Percentiles rank a stretch among this genome's conserved stretches.
These are phyloP conservation scores for Asterophora parasitica DNA, from an alignment of 768 basidiomycete genomes.

Conservation along the genomic window DNA sequence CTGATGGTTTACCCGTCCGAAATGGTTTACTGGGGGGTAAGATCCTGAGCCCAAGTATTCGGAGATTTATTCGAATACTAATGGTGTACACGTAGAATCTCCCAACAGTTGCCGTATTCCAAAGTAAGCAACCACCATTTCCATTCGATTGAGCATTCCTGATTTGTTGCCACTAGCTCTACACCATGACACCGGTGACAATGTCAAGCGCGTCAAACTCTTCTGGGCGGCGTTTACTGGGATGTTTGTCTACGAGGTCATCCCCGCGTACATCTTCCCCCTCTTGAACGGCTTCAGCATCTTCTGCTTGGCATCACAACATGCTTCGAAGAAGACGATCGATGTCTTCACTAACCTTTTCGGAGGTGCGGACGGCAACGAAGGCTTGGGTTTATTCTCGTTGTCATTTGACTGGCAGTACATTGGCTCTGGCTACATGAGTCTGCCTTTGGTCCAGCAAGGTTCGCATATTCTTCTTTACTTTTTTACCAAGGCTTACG, in stretches of 20 bases:
- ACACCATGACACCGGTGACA: constrained; percentile 41
- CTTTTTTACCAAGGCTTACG: neutral
- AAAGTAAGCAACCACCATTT: constrained; percentile 30
- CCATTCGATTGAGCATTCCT: neutral
- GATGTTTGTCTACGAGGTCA: constrained; percentile 50
- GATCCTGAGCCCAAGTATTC: constrained; percentile 13
- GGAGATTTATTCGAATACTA: neutral
- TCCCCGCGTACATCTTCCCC: constrained; percentile 59
- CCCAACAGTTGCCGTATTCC: constrained; percentile 56
- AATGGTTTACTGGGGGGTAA: constrained; percentile 57
- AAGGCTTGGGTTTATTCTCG: constrained; percentile 58
- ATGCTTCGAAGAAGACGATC: constrained; percentile 35
- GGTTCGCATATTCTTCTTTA: constrained; percentile 25
- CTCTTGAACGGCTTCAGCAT: constrained; percentile 56
- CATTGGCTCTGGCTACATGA: constrained; percentile 50
- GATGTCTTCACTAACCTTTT: constrained; percentile 59
- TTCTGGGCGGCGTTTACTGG: constrained; percentile 11
- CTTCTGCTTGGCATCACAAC: constrained; percentile 56
- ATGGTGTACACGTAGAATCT: constrained; percentile 33
- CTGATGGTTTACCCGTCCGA: constrained; percentile 58
- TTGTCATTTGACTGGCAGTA: constrained; percentile 71
- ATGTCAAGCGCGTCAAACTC: constrained; percentile 12
- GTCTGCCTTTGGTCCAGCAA: constrained; percentile 51
- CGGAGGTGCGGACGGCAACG: constrained; percentile 63
- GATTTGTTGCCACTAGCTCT: constrained; percentile 29